A percentile compares a stretch with the other conserved stretches of the same genome.
Conservation (phyloP, 2,329 filamentous ascomycete species). For the Pestalotiopsis sp. region DNA sequence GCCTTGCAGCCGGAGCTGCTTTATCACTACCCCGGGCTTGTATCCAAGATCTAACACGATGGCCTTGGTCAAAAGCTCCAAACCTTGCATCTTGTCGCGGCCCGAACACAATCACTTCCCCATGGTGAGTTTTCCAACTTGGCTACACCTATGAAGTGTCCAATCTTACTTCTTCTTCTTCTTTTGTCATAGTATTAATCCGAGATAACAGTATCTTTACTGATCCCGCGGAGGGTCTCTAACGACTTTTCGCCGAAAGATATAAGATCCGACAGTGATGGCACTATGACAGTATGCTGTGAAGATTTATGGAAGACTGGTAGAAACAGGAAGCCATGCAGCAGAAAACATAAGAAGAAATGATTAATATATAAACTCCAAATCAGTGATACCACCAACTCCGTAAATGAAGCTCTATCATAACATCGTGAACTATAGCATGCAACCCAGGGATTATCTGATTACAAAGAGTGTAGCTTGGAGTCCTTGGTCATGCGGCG, state of each 20-base stretch:
- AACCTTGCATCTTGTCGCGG: background rate
- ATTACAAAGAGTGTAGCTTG: constrained; percentile 27
- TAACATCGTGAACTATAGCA: no score
- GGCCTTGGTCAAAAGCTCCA: rapidly evolving
- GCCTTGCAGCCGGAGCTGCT: background rate
- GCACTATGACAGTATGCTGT: no score
- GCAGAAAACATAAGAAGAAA: no score
- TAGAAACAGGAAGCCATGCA: no score
- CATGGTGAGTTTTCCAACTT: background rate
- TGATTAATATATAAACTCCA: no score
- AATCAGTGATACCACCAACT: no score
- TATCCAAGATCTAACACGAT: background rate
- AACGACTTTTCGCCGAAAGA: no score
- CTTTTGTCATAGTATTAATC: background rate
- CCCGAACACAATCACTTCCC: background rate
- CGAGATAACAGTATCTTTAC: background rate
- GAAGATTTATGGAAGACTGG: no score
- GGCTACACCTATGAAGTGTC: background rate
- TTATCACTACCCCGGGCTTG: background rate
- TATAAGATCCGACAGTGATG: no score
- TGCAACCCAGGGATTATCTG: background rate
- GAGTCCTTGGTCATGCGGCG: constrained; percentile 33
- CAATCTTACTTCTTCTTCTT: background rate
- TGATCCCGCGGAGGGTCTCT: background rate
- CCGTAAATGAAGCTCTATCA: no score